Conservation (phyloP, 2,329 filamentous ascomycete genomes). For the Trichoderma cornu-damae region DNA sequence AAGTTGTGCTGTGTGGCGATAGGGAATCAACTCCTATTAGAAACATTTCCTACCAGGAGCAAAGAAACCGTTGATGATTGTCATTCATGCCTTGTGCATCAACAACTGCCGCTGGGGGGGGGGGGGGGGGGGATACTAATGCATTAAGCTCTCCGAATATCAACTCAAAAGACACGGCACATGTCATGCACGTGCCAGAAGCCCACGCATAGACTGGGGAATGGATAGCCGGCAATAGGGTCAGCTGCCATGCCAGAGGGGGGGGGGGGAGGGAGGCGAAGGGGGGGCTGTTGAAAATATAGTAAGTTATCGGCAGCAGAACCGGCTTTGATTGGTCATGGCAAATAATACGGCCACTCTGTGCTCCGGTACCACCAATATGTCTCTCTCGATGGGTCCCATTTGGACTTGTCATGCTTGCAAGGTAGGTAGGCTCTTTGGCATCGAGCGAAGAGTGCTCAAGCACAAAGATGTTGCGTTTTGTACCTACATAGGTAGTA, state of each 20-base stretch:
- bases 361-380: neutral
- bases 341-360: neutral
- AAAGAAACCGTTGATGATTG: neutral
- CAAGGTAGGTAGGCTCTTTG: neutral
- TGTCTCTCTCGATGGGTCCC: neutral
- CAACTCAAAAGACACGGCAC: slow-evolving; percentile 2
- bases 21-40: neutral
- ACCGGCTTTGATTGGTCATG: neutral
- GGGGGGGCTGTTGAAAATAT: neutral
- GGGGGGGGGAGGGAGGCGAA: no score
- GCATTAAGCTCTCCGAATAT: slow-evolving; percentile 8
- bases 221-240: slow-evolving; percentile 1
- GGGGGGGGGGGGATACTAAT: neutral
- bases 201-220: neutral
- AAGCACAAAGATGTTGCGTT: no score
- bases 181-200: slow-evolving; percentile 11
- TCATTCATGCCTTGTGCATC: neutral
- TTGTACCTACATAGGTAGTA: no score
- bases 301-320: neutral
- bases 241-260: slow-evolving; percentile 13
- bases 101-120: neutral
- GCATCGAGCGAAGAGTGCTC: no score
- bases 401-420: neutral
- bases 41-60: neutral
- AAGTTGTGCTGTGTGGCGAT: neutral